Conservation (phyloP, 192 early-diverging fungal genomes). For the Entophlyctis helioformis region DNA sequence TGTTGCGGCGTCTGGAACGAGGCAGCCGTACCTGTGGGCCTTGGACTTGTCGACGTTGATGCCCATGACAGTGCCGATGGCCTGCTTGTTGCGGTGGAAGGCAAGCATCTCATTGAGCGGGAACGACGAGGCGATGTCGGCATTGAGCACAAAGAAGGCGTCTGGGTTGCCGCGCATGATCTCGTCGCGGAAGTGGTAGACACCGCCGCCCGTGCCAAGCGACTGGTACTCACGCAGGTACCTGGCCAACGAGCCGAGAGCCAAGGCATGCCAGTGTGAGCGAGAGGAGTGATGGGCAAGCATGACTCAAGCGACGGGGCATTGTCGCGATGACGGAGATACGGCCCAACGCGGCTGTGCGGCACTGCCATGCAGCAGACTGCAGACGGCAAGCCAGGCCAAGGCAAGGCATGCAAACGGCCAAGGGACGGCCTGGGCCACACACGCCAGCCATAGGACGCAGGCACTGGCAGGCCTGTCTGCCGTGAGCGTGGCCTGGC, state of each 20-base stretch:
- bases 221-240: constrained; percentile 97
- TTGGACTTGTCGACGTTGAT: constrained; percentile 70
- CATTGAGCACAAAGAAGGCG: constrained; percentile 92
- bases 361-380: no score
- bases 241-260: constrained; percentile 28
- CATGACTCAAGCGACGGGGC: no score
- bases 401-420: no score
- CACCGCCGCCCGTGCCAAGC: constrained; percentile 90
- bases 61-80: constrained; percentile 79
- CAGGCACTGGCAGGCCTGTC: no score
- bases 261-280: no score
- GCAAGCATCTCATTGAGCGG: constrained; percentile 77
- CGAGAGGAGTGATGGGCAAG: no score
- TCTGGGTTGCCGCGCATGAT: constrained; percentile 83
- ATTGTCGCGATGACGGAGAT: no score
- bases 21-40: constrained; percentile 82
- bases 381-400: no score
- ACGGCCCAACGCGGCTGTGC: no score
- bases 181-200: constrained; percentile 99
- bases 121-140: constrained; percentile 91
- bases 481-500: no score
- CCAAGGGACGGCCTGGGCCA: no score
- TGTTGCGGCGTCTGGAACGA: constrained; percentile 81
- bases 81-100: constrained; percentile 71
- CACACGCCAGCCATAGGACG: no score